Conservation (phyloP, 2,329 filamentous ascomycete genomes). For the Pseudogymnoascus sp. region DNA sequence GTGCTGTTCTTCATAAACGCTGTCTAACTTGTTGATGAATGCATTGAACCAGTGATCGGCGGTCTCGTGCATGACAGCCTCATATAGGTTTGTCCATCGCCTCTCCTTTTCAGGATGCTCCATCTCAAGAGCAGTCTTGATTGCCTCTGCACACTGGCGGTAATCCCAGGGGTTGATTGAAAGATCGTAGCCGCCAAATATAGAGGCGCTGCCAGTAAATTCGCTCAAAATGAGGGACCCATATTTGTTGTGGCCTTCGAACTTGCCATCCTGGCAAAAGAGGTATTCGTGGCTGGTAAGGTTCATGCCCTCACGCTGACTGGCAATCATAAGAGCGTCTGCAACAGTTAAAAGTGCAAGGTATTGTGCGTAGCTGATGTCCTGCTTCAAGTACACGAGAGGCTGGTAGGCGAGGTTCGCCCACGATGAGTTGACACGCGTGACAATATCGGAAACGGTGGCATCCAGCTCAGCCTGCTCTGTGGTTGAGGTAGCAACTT, state of each 20-base stretch:
- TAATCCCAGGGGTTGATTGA: slow-evolving; percentile 96
- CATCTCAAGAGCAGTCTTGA: slow-evolving; percentile 79
- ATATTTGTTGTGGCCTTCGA: slow-evolving; percentile 63
- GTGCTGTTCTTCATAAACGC: slow-evolving; percentile 76
- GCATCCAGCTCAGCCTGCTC: slow-evolving; percentile 83
- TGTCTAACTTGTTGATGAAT: slow-evolving; percentile 61
- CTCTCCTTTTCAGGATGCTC: slow-evolving; percentile 60
- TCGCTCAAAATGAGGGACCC: slow-evolving; percentile 88
- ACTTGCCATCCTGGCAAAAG: slow-evolving; percentile 79
- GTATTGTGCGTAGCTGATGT: slow-evolving; percentile 88
- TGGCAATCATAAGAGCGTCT: slow-evolving; percentile 89
- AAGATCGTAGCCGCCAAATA: slow-evolving; percentile 74
- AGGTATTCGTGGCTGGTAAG: slow-evolving; percentile 90
- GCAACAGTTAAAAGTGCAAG: slow-evolving; percentile 85
- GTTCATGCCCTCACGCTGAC: slow-evolving; percentile 95
- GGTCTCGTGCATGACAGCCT: slow-evolving; percentile 70
- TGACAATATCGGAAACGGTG: slow-evolving; percentile 87
- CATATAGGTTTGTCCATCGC: slow-evolving; percentile 67
- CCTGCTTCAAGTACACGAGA: slow-evolving; percentile 87
- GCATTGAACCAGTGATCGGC: slow-evolving; percentile 80
- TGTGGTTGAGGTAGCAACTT: slow-evolving; percentile 84
- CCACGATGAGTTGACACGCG: slow-evolving; percentile 84
- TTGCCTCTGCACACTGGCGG: slow-evolving; percentile 75
- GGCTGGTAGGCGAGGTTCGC: slow-evolving; percentile 88
- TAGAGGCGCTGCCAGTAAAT: slow-evolving; percentile 83